Evolutionary conservation across 2,329 filamentous ascomycete genomes (phyloP).

Genomic region (Pyricularia grisea): DNA sequence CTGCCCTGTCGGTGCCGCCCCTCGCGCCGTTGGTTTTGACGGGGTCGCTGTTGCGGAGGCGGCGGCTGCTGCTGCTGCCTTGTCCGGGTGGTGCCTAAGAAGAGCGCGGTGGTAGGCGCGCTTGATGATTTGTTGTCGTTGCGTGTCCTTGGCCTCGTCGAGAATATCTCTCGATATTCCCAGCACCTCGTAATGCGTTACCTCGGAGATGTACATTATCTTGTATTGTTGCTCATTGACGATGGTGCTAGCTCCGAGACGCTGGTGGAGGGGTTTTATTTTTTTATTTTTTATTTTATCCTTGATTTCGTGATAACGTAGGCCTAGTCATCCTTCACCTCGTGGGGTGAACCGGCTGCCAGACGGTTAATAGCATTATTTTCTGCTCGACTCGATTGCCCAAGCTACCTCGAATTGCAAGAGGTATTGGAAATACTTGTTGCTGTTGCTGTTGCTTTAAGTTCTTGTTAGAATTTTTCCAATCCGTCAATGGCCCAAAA

Average conservation of each 20-base stretch:
- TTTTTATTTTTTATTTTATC: background rate
- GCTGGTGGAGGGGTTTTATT: background rate
- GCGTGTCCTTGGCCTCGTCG: slow-evolving; percentile 29
- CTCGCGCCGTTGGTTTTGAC: slow-evolving; percentile 7
- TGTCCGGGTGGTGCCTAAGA: slow-evolving; percentile 58
- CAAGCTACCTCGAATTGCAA: too few relatives aligned
- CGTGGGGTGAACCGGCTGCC: background rate
- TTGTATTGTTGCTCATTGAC: background rate
- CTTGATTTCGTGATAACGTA: too few relatives aligned
- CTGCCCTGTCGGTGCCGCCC: background rate
- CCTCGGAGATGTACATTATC: slow-evolving; percentile 11
- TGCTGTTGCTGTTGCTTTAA: background rate
- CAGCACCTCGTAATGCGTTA: slow-evolving; percentile 53
- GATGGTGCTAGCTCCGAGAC: background rate
- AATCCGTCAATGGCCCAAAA: background rate
- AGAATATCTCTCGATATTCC: slow-evolving; percentile 40
- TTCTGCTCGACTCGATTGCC: too few relatives aligned
- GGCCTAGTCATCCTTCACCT: too few relatives aligned
- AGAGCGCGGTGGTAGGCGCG: slow-evolving; percentile 56
- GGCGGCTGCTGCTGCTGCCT: slow-evolving; percentile 19
- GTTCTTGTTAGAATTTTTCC: background rate
- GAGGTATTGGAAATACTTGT: too few relatives aligned
- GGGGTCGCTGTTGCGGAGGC: slow-evolving; percentile 6
- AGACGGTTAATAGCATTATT: background rate
- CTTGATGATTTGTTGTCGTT: slow-evolving; percentile 37